phyloP scores from a whole-genome alignment of 2,329 filamentous ascomycete genomes.

The Xylaria sp. region DNA sequence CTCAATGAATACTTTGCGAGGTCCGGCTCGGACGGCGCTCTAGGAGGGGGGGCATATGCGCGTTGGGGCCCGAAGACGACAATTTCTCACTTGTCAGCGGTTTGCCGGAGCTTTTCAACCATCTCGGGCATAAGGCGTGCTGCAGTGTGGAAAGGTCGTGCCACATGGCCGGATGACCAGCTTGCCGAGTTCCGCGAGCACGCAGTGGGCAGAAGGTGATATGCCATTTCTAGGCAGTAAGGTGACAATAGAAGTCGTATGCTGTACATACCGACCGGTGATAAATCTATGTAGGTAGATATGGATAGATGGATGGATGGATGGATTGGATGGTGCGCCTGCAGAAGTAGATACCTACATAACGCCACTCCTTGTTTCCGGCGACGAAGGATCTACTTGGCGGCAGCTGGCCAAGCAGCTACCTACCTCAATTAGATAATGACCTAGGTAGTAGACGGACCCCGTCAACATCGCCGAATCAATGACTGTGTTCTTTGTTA shows the following conservation, averaged over 20 bases:
- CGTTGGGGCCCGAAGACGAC: neutral
- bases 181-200: slow-evolving; percentile 4
- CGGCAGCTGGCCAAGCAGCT: neutral
- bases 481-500: neutral
- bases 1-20: neutral
- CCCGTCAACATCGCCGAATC: neutral
- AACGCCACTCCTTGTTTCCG: neutral
- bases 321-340: too few species aligned
- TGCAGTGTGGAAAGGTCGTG: neutral
- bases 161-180: neutral
- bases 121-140: neutral
- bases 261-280: neutral
- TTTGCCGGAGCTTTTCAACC: neutral
- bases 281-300: neutral
- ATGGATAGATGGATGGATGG: neutral
- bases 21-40: neutral
- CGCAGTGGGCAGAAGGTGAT: neutral
- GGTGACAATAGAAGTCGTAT: neutral
- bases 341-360: neutral
- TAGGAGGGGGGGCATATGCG: neutral
- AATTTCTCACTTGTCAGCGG: neutral
- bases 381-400: neutral
- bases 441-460: neutral
- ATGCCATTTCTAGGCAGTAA: neutral
- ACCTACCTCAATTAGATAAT: slow-evolving; percentile 2